Percentiles rank a stretch among this genome's conserved stretches.
Conservation (phyloP, 306 rosid genomes). For the Boehmeria nivea region DNA sequence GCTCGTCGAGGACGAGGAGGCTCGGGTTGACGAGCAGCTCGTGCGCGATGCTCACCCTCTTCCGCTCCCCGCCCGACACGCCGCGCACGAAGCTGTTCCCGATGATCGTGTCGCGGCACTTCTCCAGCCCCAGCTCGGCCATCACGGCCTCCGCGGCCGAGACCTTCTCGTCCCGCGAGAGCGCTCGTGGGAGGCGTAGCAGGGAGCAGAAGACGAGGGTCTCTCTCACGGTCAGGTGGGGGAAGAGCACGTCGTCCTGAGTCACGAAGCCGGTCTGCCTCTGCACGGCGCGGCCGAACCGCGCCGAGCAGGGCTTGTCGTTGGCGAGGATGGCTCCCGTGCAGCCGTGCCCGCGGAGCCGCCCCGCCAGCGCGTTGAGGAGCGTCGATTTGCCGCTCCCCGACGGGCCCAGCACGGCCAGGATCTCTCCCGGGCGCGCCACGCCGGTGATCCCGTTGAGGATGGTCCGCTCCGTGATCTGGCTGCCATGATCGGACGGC, state of each 20-base stretch:
- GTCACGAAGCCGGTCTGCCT: constrained; percentile 74
- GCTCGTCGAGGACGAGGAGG: constrained; percentile 67
- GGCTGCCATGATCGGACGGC: constrained; percentile 17
- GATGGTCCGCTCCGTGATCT: constrained; percentile 40
- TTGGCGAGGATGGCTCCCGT: constrained; percentile 66
- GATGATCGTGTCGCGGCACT: constrained; percentile 68
- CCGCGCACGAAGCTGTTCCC: constrained; percentile 81
- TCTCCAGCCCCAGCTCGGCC: constrained; percentile 50
- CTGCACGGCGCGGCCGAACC: constrained; percentile 10
- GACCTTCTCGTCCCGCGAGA: constrained; percentile 34
- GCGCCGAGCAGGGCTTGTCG: constrained; percentile 8
- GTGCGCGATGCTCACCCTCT: constrained; percentile 79
- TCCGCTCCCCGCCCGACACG: constrained; percentile 83
- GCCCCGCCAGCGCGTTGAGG: constrained; percentile 61
- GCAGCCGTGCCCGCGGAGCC: constrained; percentile 49
- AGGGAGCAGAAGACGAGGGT: constrained; percentile 74
- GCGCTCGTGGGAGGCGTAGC: constrained; percentile 52
- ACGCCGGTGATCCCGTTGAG: constrained; percentile 63
- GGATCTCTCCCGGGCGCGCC: constrained; percentile 74
- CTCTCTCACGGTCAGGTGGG: constrained; percentile 76
- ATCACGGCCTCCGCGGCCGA: constrained; percentile 58
- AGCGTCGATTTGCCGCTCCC: constrained; percentile 93
- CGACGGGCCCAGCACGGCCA: constrained; percentile 80
- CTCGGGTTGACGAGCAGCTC: constrained; percentile 82
- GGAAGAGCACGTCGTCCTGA: constrained; percentile 78